phyloP scores from a whole-genome alignment of 2,329 filamentous ascomycete species.

The Cytospora leucostoma region DNA sequence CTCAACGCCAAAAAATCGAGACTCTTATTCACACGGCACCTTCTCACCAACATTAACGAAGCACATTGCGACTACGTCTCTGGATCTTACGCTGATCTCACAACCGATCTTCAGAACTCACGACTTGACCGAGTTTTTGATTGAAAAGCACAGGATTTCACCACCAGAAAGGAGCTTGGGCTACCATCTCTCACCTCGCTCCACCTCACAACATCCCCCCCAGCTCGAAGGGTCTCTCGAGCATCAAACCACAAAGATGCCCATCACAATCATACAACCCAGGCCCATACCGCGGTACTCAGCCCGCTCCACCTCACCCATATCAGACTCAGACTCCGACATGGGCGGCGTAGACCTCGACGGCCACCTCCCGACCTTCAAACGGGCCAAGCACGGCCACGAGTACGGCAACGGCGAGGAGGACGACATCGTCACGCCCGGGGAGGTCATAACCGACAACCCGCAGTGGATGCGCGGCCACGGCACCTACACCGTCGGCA shows the following conservation, averaged over 20 bases:
- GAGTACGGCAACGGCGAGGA: constrained; percentile 33
- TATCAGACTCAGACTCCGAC: constrained; percentile 42
- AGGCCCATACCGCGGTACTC: constrained; percentile 29
- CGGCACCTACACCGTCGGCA: constrained; percentile 72
- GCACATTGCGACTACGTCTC: background rate
- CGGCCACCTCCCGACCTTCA: constrained; percentile 48
- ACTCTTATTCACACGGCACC: background rate
- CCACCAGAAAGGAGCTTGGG: background rate
- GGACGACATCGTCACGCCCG: constrained; percentile 75
- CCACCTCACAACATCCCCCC: background rate
- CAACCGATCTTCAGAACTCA: background rate
- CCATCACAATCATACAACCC: constrained; percentile 37
- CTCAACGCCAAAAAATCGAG: constrained; percentile 20
- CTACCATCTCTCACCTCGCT: background rate
- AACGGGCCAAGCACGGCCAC: constrained; percentile 40
- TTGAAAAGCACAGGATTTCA: background rate
- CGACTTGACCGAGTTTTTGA: background rate
- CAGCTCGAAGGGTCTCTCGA: background rate
- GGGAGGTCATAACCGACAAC: constrained; percentile 84
- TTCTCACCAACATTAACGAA: background rate
- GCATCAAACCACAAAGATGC: constrained; percentile 29
- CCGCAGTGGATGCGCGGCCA: constrained; percentile 99
- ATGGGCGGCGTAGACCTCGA: constrained; percentile 40
- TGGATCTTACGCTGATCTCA: background rate
- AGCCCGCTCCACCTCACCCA: constrained; percentile 23